Conservation (phyloP, 2,329 filamentous ascomycete species). For the Neonectria coccinea region DNA sequence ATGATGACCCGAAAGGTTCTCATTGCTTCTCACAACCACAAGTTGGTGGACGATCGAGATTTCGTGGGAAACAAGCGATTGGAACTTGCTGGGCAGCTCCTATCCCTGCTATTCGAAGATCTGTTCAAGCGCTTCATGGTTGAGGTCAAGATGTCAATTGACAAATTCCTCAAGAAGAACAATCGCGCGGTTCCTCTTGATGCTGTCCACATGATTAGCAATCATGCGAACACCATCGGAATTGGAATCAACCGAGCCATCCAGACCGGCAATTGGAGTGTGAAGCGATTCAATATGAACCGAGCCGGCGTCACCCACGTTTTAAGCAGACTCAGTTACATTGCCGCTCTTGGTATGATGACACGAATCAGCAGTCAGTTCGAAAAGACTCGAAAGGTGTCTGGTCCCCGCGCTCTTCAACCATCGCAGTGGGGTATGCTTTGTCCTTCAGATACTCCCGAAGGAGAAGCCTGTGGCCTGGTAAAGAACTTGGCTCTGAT, state of each 20-base stretch:
- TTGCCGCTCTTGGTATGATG: slow-evolving; percentile 99
- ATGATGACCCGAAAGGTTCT: slow-evolving; percentile 97
- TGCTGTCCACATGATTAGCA: slow-evolving; percentile 84
- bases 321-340: slow-evolving; percentile 93
- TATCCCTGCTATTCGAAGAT: slow-evolving; percentile 96
- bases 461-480: slow-evolving; percentile 97
- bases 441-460: slow-evolving; percentile 95
- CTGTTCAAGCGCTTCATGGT: slow-evolving; percentile 95
- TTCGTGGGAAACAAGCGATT: slow-evolving; percentile 98
- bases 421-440: slow-evolving; percentile 99
- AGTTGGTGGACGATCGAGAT: slow-evolving; percentile 93
- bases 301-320: slow-evolving; percentile 96
- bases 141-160: slow-evolving; percentile 91
- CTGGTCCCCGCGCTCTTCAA: slow-evolving; percentile 93
- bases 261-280: slow-evolving; percentile 96
- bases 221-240: slow-evolving; percentile 88
- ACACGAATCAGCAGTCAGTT: slow-evolving; percentile 98
- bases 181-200: slow-evolving; percentile 91
- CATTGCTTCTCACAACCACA: slow-evolving; percentile 91
- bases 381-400: slow-evolving; percentile 97
- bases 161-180: slow-evolving; percentile 95
- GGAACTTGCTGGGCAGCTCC: slow-evolving; percentile 92
- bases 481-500: slow-evolving; percentile 98
- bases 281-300: slow-evolving; percentile 99
- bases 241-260: slow-evolving; percentile 95